These are phyloP conservation scores for Ganoderma sinense DNA, from an alignment of 1,284 basidiomycete species.

Conservation along the genomic window DNA sequence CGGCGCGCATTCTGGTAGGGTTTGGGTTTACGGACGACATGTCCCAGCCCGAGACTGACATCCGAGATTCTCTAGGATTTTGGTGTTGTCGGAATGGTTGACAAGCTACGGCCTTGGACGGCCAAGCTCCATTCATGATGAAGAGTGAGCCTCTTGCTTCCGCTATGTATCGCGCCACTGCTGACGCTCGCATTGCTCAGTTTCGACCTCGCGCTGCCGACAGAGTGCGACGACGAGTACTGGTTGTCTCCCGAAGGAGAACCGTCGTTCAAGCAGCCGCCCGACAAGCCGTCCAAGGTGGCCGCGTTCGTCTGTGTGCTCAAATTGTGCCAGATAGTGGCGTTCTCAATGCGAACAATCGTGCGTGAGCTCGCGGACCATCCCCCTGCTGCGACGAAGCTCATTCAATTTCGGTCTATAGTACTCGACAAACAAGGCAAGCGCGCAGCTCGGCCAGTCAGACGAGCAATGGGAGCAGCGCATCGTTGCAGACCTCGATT, in stretches of 20 bases:
- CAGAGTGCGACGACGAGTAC: slow-evolving; percentile 71
- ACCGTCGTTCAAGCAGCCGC: slow-evolving; percentile 53
- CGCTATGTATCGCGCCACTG: no score
- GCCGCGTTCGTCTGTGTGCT: slow-evolving; percentile 56
- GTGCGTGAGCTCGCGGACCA: neutral
- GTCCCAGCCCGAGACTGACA: no score
- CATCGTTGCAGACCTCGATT: slow-evolving; percentile 64
- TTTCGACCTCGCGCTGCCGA: slow-evolving; percentile 66
- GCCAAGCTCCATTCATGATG: no score
- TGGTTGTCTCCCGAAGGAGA: slow-evolving; percentile 56
- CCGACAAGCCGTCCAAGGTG: slow-evolving; percentile 49
- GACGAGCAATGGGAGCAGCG: slow-evolving; percentile 60
- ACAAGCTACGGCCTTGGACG: no score
- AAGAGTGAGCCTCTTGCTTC: no score
- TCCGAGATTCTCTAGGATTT: no score
- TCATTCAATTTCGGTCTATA: slow-evolving; percentile 31
- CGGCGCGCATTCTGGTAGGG: slow-evolving; percentile 80
- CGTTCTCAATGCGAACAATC: neutral
- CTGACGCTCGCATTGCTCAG: slow-evolving; percentile 34
- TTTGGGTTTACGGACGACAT: no score
- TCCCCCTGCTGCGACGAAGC: no score
- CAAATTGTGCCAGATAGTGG: slow-evolving; percentile 34
- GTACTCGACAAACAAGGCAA: slow-evolving; percentile 67
- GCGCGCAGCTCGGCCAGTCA: slow-evolving; percentile 49
- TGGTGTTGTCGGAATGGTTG: no score